phyloP scores from a whole-genome alignment of 257 asterid genomes.

The Plectranthus barbatus region DNA sequence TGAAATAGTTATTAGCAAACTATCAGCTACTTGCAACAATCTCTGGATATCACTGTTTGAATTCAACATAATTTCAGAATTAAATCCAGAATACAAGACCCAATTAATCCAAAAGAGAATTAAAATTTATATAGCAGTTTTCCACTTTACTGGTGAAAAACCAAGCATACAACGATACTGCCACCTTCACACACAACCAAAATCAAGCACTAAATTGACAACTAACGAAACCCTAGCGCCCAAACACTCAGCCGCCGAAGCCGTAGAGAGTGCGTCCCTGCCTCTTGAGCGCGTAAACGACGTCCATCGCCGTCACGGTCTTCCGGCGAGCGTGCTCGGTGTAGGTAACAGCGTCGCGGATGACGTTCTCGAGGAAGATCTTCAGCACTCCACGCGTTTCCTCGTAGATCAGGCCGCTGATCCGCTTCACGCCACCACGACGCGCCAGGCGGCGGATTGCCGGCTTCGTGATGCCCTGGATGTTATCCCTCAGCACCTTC shows the following conservation, averaged over 20 bases:
- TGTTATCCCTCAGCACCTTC: conserved; percentile 29
- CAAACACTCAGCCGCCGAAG: conserved; percentile 20
- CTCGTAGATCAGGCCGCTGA: too few species aligned
- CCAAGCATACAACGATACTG: background rate
- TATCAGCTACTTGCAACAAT: too few species aligned
- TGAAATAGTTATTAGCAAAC: too few species aligned
- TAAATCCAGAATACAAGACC: too few species aligned
- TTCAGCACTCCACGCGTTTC: too few species aligned
- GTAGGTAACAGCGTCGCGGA: too few species aligned
- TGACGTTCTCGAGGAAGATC: too few species aligned
- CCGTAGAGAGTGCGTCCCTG: conserved; percentile 35
- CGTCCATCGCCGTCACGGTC: too few species aligned
- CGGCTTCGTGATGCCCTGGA: conserved; percentile 32
- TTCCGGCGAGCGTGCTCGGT: too few species aligned
- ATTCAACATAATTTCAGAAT: too few species aligned
- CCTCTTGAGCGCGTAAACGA: conserved; percentile 40
- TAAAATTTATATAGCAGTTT: background rate
- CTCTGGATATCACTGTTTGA: too few species aligned
- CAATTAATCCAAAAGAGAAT: too few species aligned
- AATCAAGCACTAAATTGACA: background rate
- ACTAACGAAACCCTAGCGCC: background rate
- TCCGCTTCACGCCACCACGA: conserved; percentile 34
- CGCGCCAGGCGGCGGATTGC: conserved; percentile 32
- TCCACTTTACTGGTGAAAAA: background rate
- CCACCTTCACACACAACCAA: background rate